Percentiles rank a stretch among this genome's conserved stretches.
These are phyloP conservation scores for Prinsepia uniflora DNA, from an alignment of 306 rosid species.

Conservation along the genomic window DNA sequence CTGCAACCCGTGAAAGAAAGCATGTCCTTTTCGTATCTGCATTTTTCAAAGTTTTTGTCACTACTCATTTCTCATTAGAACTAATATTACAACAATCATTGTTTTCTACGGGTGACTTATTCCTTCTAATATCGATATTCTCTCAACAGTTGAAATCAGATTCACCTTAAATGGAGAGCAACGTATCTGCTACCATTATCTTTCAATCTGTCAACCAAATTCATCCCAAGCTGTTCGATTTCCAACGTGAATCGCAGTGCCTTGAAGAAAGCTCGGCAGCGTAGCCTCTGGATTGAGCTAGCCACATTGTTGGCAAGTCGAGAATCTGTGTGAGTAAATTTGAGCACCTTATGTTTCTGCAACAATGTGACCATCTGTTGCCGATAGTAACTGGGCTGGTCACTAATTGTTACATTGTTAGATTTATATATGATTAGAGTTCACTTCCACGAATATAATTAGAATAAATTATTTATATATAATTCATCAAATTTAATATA, in stretches of 20 bases:
- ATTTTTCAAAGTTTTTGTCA: neutral
- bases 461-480: too few relatives aligned
- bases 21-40: constrained; percentile 80
- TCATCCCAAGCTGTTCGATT: constrained; percentile 55
- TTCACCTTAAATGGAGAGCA: constrained; percentile 71
- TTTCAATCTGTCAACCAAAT: constrained; percentile 48
- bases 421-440: too few relatives aligned
- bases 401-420: constrained; percentile 1
- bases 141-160: too few relatives aligned
- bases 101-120: too few relatives aligned
- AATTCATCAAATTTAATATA: too few relatives aligned
- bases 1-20: constrained; percentile 76
- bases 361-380: constrained; percentile 34
- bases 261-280: constrained; percentile 64
- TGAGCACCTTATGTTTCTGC: constrained; percentile 43
- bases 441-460: too few relatives aligned
- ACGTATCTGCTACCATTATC: constrained; percentile 31
- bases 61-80: too few relatives aligned
- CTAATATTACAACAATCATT: too few relatives aligned
- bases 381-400: constrained; percentile 42
- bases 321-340: constrained; percentile 54
- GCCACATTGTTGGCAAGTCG: constrained; percentile 55
- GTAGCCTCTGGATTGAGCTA: constrained; percentile 40
- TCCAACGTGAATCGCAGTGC: constrained; percentile 41
- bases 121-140: too few relatives aligned